Evolutionary conservation across 768 basidiomycete genomes (phyloP).

Genomic region (Tephrocybe sp.): DNA sequence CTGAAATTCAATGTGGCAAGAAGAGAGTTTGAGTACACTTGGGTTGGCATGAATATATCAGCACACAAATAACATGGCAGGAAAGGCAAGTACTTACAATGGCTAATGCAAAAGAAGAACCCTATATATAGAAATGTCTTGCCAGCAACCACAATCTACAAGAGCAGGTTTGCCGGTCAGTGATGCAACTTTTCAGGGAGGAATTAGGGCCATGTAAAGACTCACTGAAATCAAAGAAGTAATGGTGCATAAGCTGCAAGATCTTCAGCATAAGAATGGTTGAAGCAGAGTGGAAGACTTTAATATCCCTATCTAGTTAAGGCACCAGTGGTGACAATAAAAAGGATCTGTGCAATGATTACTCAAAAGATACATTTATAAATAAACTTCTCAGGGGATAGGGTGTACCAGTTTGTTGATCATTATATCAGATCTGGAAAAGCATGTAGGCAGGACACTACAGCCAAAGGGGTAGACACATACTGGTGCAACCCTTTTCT

Average conservation of each 20-base stretch:
- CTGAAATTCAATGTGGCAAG: constrained; percentile 60
- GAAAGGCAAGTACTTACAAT: constrained; percentile 39
- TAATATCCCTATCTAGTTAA: constrained; percentile 27
- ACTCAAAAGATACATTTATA: neutral
- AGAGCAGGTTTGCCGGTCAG: neutral
- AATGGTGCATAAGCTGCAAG: constrained; percentile 50
- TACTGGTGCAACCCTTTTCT: constrained; percentile 51
- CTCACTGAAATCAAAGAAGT: constrained; percentile 53
- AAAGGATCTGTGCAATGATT: constrained; percentile 34
- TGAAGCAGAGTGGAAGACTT: neutral
- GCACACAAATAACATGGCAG: constrained; percentile 4
- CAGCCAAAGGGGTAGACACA: neutral
- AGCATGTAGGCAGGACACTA: neutral
- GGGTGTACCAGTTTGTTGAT: constrained; percentile 41
- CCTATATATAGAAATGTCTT: constrained; percentile 54
- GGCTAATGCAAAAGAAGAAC: constrained; percentile 61
- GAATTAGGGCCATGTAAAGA: neutral
- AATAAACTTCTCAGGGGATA: neutral
- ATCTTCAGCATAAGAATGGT: constrained; percentile 7
- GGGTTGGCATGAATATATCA: neutral
- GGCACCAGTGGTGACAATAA: constrained; percentile 42
- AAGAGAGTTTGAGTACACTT: constrained; percentile 63
- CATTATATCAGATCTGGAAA: constrained; percentile 43
- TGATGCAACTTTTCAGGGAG: constrained; percentile 1
- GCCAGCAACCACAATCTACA: constrained; percentile 46